phyloP scores from a whole-genome alignment of 768 basidiomycete genomes.

The Macrolepiota albuminosa region DNA sequence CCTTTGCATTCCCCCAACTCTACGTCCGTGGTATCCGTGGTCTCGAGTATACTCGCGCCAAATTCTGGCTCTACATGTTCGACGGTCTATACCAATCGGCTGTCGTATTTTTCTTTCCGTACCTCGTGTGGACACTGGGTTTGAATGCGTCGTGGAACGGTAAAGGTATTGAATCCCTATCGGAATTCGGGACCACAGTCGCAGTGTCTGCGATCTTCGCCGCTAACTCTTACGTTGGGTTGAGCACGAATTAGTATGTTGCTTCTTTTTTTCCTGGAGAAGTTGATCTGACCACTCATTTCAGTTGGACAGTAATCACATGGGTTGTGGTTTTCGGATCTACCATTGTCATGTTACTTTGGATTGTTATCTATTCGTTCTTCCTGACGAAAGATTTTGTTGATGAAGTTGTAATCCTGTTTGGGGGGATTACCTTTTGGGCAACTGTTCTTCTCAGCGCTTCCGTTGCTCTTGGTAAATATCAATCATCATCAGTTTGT shows the following conservation, averaged over 20 bases:
- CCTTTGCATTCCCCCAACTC: slow-evolving; percentile 91
- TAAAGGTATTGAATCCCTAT: slow-evolving; percentile 68
- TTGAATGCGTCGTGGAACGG: slow-evolving; percentile 72
- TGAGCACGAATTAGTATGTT: slow-evolving; percentile 79
- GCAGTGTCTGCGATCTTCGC: slow-evolving; percentile 83
- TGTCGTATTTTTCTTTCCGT: slow-evolving; percentile 85
- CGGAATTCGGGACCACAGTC: slow-evolving; percentile 91
- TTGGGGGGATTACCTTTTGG: slow-evolving; percentile 83
- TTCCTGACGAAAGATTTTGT: slow-evolving; percentile 69
- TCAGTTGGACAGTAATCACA: slow-evolving; percentile 78
- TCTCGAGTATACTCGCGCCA: slow-evolving; percentile 84
- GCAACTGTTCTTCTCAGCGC: slow-evolving; percentile 66
- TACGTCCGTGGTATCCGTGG: slow-evolving; percentile 93
- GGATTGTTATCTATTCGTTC: slow-evolving; percentile 86
- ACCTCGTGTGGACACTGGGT: slow-evolving; percentile 63
- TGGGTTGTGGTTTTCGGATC: slow-evolving; percentile 82
- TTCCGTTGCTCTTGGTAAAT: slow-evolving; percentile 64
- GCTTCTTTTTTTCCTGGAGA: slow-evolving; percentile 10
- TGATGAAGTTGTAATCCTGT: slow-evolving; percentile 69
- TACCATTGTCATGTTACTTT: slow-evolving; percentile 75
- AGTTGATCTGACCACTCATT: slow-evolving; percentile 18
- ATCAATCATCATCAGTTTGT: slow-evolving; percentile 1
- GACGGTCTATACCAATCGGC: slow-evolving; percentile 94
- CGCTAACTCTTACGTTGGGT: slow-evolving; percentile 86
- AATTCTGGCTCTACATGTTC: slow-evolving; percentile 94